Percentiles rank a stretch among this genome's conserved stretches.
These are phyloP conservation scores for Pelagomonas calceolata DNA, from an alignment of 108 stramenopile genomes.

Conservation along the genomic window DNA sequence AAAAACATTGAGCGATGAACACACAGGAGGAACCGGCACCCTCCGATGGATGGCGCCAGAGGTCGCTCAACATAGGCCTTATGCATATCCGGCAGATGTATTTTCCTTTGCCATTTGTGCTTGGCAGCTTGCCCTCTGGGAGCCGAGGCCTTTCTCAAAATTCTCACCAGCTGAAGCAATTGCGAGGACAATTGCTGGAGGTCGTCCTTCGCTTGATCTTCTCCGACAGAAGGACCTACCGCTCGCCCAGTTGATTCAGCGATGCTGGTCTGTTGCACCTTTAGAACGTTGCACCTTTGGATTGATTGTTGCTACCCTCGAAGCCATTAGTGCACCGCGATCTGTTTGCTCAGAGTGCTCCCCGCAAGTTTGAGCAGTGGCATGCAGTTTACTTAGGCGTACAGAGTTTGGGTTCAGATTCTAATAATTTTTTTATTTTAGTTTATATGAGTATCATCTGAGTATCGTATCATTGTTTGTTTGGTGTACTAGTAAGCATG, in stretches of 20 bases:
- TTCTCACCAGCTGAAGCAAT: not conserved
- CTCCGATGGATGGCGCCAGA: not conserved
- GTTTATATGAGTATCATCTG: too few relatives aligned
- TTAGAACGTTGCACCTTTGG: not conserved
- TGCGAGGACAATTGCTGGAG: not conserved
- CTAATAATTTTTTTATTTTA: too few relatives aligned
- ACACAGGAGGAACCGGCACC: not conserved
- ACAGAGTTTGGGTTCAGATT: too few relatives aligned
- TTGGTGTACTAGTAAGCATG: too few relatives aligned
- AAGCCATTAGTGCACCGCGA: too few relatives aligned
- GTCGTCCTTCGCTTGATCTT: not conserved
- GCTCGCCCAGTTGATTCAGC: not conserved
- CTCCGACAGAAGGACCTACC: not conserved
- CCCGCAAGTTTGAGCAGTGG: too few relatives aligned
- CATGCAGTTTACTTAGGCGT: too few relatives aligned
- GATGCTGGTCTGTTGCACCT: not conserved
- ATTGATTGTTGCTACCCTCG: not conserved
- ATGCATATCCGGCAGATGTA: not conserved
- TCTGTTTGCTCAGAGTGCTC: too few relatives aligned
- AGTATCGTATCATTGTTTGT: too few relatives aligned
- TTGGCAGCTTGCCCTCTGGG: not conserved
- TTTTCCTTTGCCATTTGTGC: not conserved
- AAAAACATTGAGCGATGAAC: not conserved
- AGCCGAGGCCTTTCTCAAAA: not conserved
- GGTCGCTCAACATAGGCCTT: not conserved